phyloP scores from a whole-genome alignment of 345 rosid species.

The Nasturtium officinale region DNA sequence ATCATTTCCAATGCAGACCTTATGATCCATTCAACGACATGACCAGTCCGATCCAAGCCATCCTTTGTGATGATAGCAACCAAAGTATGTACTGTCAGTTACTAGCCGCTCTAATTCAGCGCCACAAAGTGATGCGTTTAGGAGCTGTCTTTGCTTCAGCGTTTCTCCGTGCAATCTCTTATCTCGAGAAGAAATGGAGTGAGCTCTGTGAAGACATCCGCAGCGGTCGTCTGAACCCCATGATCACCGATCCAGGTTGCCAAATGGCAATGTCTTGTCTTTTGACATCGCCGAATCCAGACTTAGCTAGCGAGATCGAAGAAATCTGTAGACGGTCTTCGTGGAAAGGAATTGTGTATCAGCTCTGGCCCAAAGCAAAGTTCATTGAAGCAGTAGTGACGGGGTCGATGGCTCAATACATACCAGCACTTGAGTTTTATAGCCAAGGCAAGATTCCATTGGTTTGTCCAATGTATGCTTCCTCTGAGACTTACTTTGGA shows the following conservation, averaged over 20 bases:
- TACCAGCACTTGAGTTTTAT: conserved; percentile 77
- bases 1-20: conserved; percentile 70
- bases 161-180: conserved; percentile 77
- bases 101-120: conserved; percentile 76
- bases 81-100: conserved; percentile 95
- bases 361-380: conserved; percentile 85
- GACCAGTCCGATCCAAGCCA: conserved; percentile 85
- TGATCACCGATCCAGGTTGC: conserved; percentile 76
- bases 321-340: conserved; percentile 53
- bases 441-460: conserved; percentile 79
- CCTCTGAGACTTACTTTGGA: conserved; percentile 91
- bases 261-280: conserved; percentile 49
- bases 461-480: conserved; percentile 90
- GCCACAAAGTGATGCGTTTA: conserved; percentile 68
- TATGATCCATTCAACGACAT: conserved; percentile 71
- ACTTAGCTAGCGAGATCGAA: conserved; percentile 60
- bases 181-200: conserved; percentile 69
- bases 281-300: conserved; percentile 50
- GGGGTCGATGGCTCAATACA: conserved; percentile 94
- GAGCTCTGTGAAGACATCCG: conserved; percentile 74
- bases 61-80: conserved; percentile 81
- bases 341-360: conserved; percentile 85
- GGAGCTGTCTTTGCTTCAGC: conserved; percentile 96
- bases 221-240: conserved; percentile 58
- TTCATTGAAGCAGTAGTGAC: conserved; percentile 90